These are phyloP conservation scores for Aureobasidium sp. DNA, from an alignment of 2,329 filamentous ascomycete genomes.

Conservation along the genomic window DNA sequence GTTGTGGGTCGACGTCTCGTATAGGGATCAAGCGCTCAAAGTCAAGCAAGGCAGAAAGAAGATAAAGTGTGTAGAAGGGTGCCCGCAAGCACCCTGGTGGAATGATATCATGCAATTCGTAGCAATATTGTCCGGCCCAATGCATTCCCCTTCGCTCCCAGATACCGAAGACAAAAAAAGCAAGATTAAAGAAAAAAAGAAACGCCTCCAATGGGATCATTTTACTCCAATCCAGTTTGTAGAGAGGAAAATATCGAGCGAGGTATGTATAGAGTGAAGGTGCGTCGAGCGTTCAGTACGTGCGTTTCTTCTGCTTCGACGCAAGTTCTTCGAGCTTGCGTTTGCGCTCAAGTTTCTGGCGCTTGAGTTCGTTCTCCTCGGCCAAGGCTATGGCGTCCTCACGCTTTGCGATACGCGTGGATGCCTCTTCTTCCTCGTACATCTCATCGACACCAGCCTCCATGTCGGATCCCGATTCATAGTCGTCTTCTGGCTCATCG, in stretches of 20 bases:
- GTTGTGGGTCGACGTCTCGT: background rate
- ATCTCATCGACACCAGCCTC: conserved; percentile 68
- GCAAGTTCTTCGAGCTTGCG: conserved; percentile 31
- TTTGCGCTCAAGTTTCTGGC: conserved; percentile 51
- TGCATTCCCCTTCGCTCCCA: background rate
- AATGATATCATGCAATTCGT: conserved; percentile 14
- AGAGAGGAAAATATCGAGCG: background rate
- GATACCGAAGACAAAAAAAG: background rate
- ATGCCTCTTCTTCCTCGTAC: conserved; percentile 59
- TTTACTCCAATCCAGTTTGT: conserved; percentile 4
- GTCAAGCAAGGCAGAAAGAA: background rate
- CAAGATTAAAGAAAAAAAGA: background rate
- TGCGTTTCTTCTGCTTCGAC: conserved; percentile 24
- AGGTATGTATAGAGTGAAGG: background rate
- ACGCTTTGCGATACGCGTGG: conserved; percentile 53
- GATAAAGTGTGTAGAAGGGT: background rate
- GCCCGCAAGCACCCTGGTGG: background rate
- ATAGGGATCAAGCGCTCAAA: background rate
- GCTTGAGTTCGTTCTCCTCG: conserved; percentile 53
- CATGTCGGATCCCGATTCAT: conserved; percentile 65
- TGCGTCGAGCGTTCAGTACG: background rate
- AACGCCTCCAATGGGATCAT: conserved; percentile 1
- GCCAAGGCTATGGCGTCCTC: conserved; percentile 60
- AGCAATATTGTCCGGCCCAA: conserved; percentile 11
- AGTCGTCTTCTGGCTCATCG: conserved; percentile 54